Base-by-base conservation (phyloP, 2,329 filamentous ascomycete genomes). In the Zasmidium angulare region DNA sequence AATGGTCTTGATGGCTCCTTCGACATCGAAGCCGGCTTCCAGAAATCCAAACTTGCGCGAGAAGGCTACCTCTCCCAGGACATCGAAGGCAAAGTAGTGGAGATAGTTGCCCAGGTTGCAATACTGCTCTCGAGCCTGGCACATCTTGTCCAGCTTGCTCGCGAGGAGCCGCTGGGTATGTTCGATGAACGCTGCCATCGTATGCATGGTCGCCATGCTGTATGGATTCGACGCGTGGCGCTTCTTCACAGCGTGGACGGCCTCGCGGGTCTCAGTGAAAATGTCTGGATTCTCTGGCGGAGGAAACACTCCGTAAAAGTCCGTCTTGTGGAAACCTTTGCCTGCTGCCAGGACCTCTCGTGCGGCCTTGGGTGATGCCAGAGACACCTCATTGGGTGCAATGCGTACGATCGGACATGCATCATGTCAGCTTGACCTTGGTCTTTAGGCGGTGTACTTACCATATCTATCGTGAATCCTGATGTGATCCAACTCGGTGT, bases 251-350 rank as follows among this genome's bases (percentile, higher is more conserved):
- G 81, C 81, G 68, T 85, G 82, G n/a, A 81, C 78, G 6, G 78
- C 75, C 70, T 84, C 82, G 55, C 81, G 75, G 17, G 76, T 79
- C 69, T 84, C 82, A 46, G 82, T 84, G 71, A 84, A 84, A 68
- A 84, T 84, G 60, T 84, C 82, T 4, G 82, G 81, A 71, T 84
- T 83, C 71, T 83, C 81, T 0, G 80, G 78, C 2, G 82, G 82
- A 26, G 82, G 82, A 66, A 84, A 84, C 6, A 84, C 82, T 26
- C 55, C 63, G 59, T 74, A 74, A 64, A 71, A 73, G 50, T 68
- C 61, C 10, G 69, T 68, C 56, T 74, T 74, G 49, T 62, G 58
- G 59, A 73, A 74, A 17, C 69, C 69, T 53, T 63, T 67, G 12
- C 68, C 68, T 3, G 71, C 68, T 23, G 66, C 64, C 46, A 73